Evolutionary conservation across 2,329 filamentous ascomycete species (phyloP).

Genomic region (Fusarium odoratissimum): DNA sequence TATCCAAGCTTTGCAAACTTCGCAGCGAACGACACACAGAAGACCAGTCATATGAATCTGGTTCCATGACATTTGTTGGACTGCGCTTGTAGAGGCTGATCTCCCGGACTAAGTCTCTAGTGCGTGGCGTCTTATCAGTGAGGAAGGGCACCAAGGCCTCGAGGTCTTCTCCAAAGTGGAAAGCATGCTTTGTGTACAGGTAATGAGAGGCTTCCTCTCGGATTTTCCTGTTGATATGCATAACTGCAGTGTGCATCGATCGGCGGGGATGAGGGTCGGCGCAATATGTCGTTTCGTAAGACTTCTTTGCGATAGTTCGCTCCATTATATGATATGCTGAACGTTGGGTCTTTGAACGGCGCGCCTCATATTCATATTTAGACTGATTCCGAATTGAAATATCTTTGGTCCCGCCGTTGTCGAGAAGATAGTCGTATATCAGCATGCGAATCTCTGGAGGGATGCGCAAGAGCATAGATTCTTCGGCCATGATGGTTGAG

Average conservation of each 20-base stretch:
- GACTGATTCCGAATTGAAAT: constrained; percentile 56
- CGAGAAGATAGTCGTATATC: constrained; percentile 58
- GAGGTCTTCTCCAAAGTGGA: constrained; percentile 69
- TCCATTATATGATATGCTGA: constrained; percentile 57
- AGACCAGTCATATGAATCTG: constrained; percentile 63
- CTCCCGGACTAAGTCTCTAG: constrained; percentile 59
- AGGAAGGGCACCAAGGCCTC: constrained; percentile 72
- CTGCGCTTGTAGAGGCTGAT: constrained; percentile 67
- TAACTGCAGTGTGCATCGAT: constrained; percentile 57
- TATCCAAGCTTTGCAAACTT: constrained; percentile 53
- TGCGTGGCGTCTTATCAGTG: constrained; percentile 62
- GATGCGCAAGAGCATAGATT: constrained; percentile 48
- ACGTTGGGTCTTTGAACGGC: constrained; percentile 41
- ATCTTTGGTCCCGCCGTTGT: constrained; percentile 52
- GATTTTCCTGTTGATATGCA: constrained; percentile 60
- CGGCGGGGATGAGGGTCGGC: constrained; percentile 34
- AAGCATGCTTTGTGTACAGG: constrained; percentile 66
- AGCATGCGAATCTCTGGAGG: constrained; percentile 57
- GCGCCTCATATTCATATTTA: constrained; percentile 37
- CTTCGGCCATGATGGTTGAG: constrained; percentile 31
- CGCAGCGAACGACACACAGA: constrained; percentile 62
- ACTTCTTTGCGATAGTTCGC: constrained; percentile 53
- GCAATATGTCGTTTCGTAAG: constrained; percentile 65
- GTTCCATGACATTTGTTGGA: constrained; percentile 54
- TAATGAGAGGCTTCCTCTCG: constrained; percentile 67